These are phyloP conservation scores for Juncus inflexus DNA, from an alignment of 176 grass and related monocot species.

Conservation along the genomic window DNA sequence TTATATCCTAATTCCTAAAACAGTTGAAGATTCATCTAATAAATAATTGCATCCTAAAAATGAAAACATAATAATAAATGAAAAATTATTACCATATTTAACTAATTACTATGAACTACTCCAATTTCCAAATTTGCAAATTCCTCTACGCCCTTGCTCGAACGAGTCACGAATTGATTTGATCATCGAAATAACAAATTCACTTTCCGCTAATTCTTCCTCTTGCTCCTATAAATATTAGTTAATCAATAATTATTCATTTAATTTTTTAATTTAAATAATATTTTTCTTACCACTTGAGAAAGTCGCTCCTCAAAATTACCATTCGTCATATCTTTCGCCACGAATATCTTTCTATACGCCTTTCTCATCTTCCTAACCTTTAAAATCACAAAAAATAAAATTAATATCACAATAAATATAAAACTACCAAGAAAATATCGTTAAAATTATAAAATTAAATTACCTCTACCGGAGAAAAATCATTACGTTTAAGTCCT, in stretches of 20 bases:
- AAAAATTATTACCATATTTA: background rate
- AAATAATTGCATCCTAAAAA: background rate
- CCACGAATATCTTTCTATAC: slow-evolving; percentile 84
- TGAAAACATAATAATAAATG: background rate
- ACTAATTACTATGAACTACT: slow-evolving; percentile 24
- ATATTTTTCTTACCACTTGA: slow-evolving; percentile 50
- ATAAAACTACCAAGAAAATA: slow-evolving; percentile 21
- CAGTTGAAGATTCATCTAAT: too few relatives aligned
- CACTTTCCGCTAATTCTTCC: slow-evolving; percentile 34
- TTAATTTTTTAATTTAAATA: slow-evolving; percentile 8
- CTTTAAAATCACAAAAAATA: slow-evolving; percentile 25
- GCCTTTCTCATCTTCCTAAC: slow-evolving; percentile 64
- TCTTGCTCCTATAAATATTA: slow-evolving; percentile 39
- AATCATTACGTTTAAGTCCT: slow-evolving; percentile 67
- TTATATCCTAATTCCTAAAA: too few relatives aligned
- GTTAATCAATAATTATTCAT: background rate
- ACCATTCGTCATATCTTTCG: slow-evolving; percentile 29
- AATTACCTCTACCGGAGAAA: slow-evolving; percentile 58
- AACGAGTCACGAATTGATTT: slow-evolving; percentile 79
- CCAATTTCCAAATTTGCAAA: slow-evolving; percentile 87
- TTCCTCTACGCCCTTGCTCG: slow-evolving; percentile 60
- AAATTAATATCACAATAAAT: background rate
- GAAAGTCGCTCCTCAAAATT: slow-evolving; percentile 60
- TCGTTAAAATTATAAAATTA: background rate
- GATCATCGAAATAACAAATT: slow-evolving; percentile 52